Conservation (phyloP, 2,329 filamentous ascomycete genomes). For the Alternaria ethzedia region DNA sequence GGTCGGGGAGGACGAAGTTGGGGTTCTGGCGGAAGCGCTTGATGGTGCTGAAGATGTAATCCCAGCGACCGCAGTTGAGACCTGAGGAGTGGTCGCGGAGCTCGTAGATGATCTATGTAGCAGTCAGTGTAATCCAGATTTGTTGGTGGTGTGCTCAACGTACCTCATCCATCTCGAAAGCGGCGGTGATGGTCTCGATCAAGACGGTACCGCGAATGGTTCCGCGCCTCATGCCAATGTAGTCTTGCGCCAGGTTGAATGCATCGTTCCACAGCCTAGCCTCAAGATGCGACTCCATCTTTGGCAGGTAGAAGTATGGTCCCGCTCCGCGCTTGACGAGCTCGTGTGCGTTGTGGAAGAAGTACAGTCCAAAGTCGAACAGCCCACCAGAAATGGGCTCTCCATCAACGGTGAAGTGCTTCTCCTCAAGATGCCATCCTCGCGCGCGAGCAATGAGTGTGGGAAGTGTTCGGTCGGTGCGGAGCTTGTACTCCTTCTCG, state of each 20-base stretch:
- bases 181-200: conserved; percentile 96
- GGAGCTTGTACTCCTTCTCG: conserved; percentile 95
- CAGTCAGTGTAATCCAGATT: conserved; percentile 15
- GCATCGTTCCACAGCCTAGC: conserved; percentile 97
- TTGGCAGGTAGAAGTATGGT: conserved; percentile 97
- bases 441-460: conserved; percentile 93
- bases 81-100: conserved; percentile 94
- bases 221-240: conserved; percentile 84
- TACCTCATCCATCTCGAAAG: conserved; percentile 97
- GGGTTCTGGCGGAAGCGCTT: conserved; percentile 98
- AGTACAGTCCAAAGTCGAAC: conserved; percentile 98
- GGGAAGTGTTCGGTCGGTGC: conserved; percentile 83
- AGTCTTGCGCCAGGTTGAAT: conserved; percentile 95
- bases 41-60: conserved; percentile 99
- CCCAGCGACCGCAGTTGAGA: conserved; percentile 98
- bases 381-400: conserved; percentile 91
- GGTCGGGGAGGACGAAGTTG: conserved; percentile 91
- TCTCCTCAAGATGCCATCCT: conserved; percentile 98
- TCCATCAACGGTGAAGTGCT: conserved; percentile 94
- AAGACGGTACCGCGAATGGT: conserved; percentile 94
- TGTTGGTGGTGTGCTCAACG: background rate
- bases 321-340: conserved; percentile 82
- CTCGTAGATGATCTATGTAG: conserved; percentile 86
- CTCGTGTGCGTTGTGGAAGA: conserved; percentile 97
- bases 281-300: conserved; percentile 98